These are phyloP conservation scores for Paratinospora sagittata DNA, from an alignment of 164 flowering plant genomes.

Conservation along the genomic window DNA sequence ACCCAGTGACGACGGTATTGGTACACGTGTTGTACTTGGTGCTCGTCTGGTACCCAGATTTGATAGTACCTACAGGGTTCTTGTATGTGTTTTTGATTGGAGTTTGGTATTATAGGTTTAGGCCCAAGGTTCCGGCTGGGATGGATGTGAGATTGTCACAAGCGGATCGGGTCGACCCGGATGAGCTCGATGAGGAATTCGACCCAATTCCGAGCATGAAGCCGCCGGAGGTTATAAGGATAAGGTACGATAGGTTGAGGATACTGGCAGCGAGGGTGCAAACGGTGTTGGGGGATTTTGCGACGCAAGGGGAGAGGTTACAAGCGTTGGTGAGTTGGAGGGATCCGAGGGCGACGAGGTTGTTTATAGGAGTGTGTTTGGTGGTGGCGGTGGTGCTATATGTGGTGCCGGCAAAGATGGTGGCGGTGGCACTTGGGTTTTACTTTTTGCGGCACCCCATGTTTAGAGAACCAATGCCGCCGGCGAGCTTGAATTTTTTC, in stretches of 20 bases:
- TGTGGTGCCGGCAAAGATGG: constrained; percentile 87
- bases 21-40: constrained; percentile 81
- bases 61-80: constrained; percentile 81
- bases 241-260: constrained; percentile 74
- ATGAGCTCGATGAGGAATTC: constrained; percentile 90
- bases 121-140: constrained; percentile 78
- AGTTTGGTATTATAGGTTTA: constrained; percentile 83
- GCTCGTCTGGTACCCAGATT: constrained; percentile 95
- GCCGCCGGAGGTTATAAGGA: constrained; percentile 60
- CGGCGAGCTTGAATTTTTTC: constrained; percentile 83
- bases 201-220: constrained; percentile 68
- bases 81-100: constrained; percentile 73
- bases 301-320: constrained; percentile 89
- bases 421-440: constrained; percentile 91
- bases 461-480: constrained; percentile 94
- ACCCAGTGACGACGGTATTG: constrained; percentile 64
- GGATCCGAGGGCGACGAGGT: constrained; percentile 86
- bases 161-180: constrained; percentile 72
- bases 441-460: constrained; percentile 90
- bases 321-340: constrained; percentile 95
- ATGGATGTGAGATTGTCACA: constrained; percentile 79
- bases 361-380: constrained; percentile 71
- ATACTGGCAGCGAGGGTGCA: constrained; percentile 76
- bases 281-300: constrained; percentile 84
- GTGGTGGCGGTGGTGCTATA: constrained; percentile 57